Conservation (phyloP, 2,329 filamentous ascomycete species). For the Juglanconis sp. region DNA sequence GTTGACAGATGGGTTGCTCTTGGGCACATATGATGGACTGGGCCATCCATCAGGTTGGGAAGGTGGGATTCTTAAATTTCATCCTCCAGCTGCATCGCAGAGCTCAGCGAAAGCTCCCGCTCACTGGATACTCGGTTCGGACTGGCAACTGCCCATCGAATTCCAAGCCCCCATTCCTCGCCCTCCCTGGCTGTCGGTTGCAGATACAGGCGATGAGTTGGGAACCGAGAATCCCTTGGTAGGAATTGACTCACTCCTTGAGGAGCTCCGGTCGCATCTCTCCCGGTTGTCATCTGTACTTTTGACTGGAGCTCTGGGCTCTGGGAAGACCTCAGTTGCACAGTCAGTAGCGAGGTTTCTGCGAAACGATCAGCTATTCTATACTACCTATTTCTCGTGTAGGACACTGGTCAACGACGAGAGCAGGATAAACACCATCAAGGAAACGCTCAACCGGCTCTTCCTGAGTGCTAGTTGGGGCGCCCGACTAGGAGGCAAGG, state of each 20-base stretch:
- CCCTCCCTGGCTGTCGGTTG: slow-evolving; percentile 53
- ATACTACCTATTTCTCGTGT: slow-evolving; percentile 83
- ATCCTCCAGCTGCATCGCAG: slow-evolving; percentile 47
- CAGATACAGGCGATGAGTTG: slow-evolving; percentile 33
- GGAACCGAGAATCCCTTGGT: slow-evolving; percentile 56
- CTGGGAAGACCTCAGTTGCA: slow-evolving; percentile 82
- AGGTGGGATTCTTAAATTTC: slow-evolving; percentile 79
- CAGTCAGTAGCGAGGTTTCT: slow-evolving; percentile 73
- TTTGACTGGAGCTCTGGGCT: slow-evolving; percentile 81
- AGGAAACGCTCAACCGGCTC: slow-evolving; percentile 77
- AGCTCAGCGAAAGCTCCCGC: slow-evolving; percentile 46
- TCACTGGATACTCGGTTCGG: slow-evolving; percentile 75
- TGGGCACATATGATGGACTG: slow-evolving; percentile 57
- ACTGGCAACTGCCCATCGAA: slow-evolving; percentile 70
- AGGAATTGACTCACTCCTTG: slow-evolving; percentile 76
- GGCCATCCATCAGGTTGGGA: slow-evolving; percentile 65
- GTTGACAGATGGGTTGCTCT: slow-evolving; percentile 81
- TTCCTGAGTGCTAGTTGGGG: slow-evolving; percentile 93
- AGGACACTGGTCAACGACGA: slow-evolving; percentile 87
- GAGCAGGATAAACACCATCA: slow-evolving; percentile 82
- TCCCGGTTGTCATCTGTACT: slow-evolving; percentile 85
- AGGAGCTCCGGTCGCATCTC: slow-evolving; percentile 71
- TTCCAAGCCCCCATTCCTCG: slow-evolving; percentile 71
- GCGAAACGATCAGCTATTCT: slow-evolving; percentile 70
- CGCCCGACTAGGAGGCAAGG: slow-evolving; percentile 76